phyloP scores from a whole-genome alignment of 2,329 filamentous ascomycete genomes.

The Fusarium protoensiforme region DNA sequence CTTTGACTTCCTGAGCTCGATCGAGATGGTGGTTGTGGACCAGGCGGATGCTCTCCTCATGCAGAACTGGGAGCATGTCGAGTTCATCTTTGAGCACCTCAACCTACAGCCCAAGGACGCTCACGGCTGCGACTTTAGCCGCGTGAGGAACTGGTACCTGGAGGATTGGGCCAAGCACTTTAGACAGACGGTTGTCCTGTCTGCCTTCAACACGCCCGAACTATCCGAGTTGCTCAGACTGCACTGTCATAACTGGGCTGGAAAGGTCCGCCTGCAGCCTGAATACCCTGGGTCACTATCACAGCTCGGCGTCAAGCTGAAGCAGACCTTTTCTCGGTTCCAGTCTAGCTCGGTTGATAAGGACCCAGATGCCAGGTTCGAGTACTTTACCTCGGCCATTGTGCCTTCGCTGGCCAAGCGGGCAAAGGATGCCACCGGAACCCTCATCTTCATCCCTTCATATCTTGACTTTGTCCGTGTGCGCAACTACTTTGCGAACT shows the following conservation, averaged over 20 bases:
- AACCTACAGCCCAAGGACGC: constrained; percentile 90
- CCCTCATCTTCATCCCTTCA: constrained; percentile 88
- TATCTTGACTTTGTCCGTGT: constrained; percentile 96
- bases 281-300: constrained; percentile 79
- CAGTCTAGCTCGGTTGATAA: constrained; percentile 74
- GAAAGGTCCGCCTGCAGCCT: constrained; percentile 78
- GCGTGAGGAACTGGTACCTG: constrained; percentile 92
- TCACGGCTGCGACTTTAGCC: constrained; percentile 93
- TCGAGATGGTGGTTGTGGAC: constrained; percentile 90
- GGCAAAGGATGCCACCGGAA: constrained; percentile 72
- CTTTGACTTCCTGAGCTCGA: constrained; percentile 91
- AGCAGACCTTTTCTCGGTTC: constrained; percentile 92
- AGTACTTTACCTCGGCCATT: constrained; percentile 87
- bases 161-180: constrained; percentile 83
- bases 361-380: constrained; percentile 90
- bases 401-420: constrained; percentile 79
- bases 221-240: constrained; percentile 82
- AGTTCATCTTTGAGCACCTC: constrained; percentile 90
- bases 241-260: constrained; percentile 83
- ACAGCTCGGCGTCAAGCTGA: constrained; percentile 75
- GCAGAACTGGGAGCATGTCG: constrained; percentile 98
- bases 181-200: constrained; percentile 86
- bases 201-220: constrained; percentile 88
- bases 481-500: constrained; percentile 89
- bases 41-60: constrained; percentile 93